Percentiles rank a stretch among this genome's conserved stretches.
Conservation (phyloP, 2,329 filamentous ascomycete genomes). For the Drechslerella coelobrocha region DNA sequence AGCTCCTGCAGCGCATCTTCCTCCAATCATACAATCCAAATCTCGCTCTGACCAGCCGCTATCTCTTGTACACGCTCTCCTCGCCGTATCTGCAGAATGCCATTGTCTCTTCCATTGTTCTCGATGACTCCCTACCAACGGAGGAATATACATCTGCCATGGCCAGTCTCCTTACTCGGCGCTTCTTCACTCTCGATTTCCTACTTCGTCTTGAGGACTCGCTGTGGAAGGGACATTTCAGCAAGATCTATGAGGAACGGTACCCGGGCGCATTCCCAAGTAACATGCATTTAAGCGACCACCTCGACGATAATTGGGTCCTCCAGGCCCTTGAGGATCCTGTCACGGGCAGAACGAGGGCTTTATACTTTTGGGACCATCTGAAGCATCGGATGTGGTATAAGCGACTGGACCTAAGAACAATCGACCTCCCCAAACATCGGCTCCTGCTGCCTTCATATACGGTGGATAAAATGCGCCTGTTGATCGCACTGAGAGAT, state of each 20-base stretch:
- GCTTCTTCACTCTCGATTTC: constrained; percentile 21
- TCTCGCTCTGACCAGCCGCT: constrained; percentile 22
- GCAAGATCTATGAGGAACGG: background rate
- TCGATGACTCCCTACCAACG: constrained; percentile 21
- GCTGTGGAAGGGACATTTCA: constrained; percentile 24
- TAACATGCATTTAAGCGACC: too few relatives aligned
- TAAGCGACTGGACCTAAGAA: constrained; percentile 21
- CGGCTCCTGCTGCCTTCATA: constrained; percentile 29
- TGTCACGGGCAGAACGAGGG: too few relatives aligned
- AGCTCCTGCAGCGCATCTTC: constrained; percentile 47
- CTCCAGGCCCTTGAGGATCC: too few relatives aligned
- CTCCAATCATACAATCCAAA: constrained; percentile 36
- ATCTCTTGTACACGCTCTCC: constrained; percentile 27
- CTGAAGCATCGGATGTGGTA: constrained; percentile 20
- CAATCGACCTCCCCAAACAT: constrained; percentile 4
- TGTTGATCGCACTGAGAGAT: constrained; percentile 1
- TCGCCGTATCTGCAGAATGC: constrained; percentile 22
- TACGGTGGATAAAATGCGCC: constrained; percentile 10
- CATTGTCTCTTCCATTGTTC: constrained; percentile 6
- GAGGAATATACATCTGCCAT: constrained; percentile 14
- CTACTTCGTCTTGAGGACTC: constrained; percentile 9
- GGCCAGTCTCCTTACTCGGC: constrained; percentile 14
- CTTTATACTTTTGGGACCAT: too few relatives aligned
- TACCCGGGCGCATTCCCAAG: constrained; percentile 1
- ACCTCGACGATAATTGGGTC: too few relatives aligned